Percentiles rank a stretch among this genome's conserved stretches.
These are phyloP conservation scores for Ogataea sp. DNA, from an alignment of 805 yeast genomes.

Conservation along the genomic window DNA sequence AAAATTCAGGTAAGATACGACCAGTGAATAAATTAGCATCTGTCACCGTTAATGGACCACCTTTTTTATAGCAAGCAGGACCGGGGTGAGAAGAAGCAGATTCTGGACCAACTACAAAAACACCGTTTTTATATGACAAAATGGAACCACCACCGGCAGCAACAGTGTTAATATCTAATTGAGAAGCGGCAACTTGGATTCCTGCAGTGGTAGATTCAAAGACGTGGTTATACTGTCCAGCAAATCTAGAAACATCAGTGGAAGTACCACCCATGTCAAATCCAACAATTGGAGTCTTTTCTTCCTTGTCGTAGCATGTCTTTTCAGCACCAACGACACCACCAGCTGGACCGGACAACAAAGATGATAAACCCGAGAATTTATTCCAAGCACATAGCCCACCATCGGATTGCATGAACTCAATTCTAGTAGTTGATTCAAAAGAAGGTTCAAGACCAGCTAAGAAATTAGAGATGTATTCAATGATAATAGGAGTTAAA, in stretches of 20 bases:
- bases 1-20: slow-evolving; percentile 20
- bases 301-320: slow-evolving; percentile 34
- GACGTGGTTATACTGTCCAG: slow-evolving; percentile 13
- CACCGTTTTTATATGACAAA: slow-evolving; percentile 8
- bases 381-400: slow-evolving; percentile 43
- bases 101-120: slow-evolving; percentile 26
- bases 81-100: slow-evolving; percentile 28
- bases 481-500: slow-evolving; percentile 28
- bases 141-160: slow-evolving; percentile 17
- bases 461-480: slow-evolving; percentile 28
- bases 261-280: slow-evolving; percentile 27
- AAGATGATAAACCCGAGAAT: slow-evolving; percentile 42
- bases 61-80: slow-evolving; percentile 27
- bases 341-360: slow-evolving; percentile 51
- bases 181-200: slow-evolving; percentile 22
- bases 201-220: slow-evolving; percentile 22
- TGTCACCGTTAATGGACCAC: slow-evolving; percentile 26
- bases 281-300: slow-evolving; percentile 15
- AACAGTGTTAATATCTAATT: slow-evolving; percentile 15
- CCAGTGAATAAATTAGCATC: slow-evolving; percentile 27
- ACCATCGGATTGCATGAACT: slow-evolving; percentile 50
- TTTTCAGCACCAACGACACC: slow-evolving; percentile 48
- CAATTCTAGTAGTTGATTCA: slow-evolving; percentile 22
- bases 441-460: slow-evolving; percentile 23
- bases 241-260: slow-evolving; percentile 21